Evolutionary conservation across 805 yeast species (phyloP).

Genomic region (Myxozyma sirexii): DNA sequence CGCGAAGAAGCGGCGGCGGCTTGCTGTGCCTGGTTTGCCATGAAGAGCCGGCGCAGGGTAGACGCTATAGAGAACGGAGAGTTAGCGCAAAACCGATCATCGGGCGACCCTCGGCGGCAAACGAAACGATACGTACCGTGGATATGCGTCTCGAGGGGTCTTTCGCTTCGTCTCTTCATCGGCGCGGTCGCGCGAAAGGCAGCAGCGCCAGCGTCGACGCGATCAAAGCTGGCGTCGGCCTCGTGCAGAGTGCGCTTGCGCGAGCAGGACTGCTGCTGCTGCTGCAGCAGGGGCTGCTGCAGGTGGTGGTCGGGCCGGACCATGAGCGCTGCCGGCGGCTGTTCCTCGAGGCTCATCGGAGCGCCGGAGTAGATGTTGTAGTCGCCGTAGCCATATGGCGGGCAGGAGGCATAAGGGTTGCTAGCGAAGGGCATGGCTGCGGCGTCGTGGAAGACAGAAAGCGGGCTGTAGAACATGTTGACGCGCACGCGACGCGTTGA

Average conservation of each 20-base stretch:
- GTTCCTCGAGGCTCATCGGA: neutral
- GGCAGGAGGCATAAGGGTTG: neutral
- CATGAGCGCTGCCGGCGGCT: neutral
- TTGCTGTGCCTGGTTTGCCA: conserved; percentile 9
- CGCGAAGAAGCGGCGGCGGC: conserved; percentile 1
- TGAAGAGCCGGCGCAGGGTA: conserved; percentile 12
- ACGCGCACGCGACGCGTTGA: conserved; percentile 6
- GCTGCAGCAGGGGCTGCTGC: conserved; percentile 6
- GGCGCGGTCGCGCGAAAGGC: conserved; percentile 2
- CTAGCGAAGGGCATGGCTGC: conserved; percentile 7
- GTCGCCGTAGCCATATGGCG: conserved; percentile 5
- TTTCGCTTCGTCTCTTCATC: conserved; percentile 22
- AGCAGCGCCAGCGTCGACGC: neutral
- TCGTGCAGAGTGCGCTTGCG: conserved; percentile 49
- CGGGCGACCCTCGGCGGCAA: neutral
- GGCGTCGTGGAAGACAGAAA: neutral
- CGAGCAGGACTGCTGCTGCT: conserved; percentile 44
- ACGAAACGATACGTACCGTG: conserved; percentile 10
- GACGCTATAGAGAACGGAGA: conserved; percentile 1
- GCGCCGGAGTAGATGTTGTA: conserved; percentile 5
- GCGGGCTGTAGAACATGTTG: conserved; percentile 8
- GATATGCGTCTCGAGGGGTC: conserved; percentile 29
- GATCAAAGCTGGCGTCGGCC: neutral
- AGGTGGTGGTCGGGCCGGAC: neutral
- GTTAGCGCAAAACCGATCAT: neutral